Percentiles rank a stretch among this genome's conserved stretches.
phyloP scores from a whole-genome alignment of 805 yeast species.

The Candida quercuum region DNA sequence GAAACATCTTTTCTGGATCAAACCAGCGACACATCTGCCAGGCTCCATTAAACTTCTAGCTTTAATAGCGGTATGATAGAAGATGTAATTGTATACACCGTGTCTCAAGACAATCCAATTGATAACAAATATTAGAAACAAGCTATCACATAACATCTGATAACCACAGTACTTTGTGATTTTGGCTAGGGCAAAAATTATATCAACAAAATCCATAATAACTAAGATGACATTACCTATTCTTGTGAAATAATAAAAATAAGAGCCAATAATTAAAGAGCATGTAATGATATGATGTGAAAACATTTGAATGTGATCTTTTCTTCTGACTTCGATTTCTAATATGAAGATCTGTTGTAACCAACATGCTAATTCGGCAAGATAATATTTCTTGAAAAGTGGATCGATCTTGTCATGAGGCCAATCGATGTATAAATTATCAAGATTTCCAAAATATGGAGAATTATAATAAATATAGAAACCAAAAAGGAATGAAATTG shows the following conservation, averaged over 20 bases:
- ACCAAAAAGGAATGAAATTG: constrained; percentile 51
- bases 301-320: constrained; percentile 84
- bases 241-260: constrained; percentile 63
- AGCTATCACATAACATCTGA: constrained; percentile 53
- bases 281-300: constrained; percentile 83
- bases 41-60: constrained; percentile 40
- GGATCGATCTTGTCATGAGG: constrained; percentile 60
- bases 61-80: constrained; percentile 50
- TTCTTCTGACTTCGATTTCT: constrained; percentile 72
- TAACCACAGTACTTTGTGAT: constrained; percentile 69
- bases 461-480: constrained; percentile 50
- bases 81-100: constrained; percentile 61
- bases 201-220: constrained; percentile 82
- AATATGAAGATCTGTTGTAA: constrained; percentile 72
- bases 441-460: constrained; percentile 53
- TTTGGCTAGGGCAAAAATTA: constrained; percentile 67
- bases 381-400: constrained; percentile 61
- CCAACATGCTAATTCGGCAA: constrained; percentile 74
- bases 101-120: constrained; percentile 74
- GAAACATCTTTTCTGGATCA: constrained; percentile 42
- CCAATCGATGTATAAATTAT: constrained; percentile 61
- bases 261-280: constrained; percentile 62
- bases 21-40: constrained; percentile 34
- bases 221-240: constrained; percentile 75
- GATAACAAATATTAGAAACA: constrained; percentile 62